Percentiles rank a stretch among this genome's conserved stretches.
phyloP scores from a whole-genome alignment of 129 eudicot species.

The Kitagawia praeruptora region DNA sequence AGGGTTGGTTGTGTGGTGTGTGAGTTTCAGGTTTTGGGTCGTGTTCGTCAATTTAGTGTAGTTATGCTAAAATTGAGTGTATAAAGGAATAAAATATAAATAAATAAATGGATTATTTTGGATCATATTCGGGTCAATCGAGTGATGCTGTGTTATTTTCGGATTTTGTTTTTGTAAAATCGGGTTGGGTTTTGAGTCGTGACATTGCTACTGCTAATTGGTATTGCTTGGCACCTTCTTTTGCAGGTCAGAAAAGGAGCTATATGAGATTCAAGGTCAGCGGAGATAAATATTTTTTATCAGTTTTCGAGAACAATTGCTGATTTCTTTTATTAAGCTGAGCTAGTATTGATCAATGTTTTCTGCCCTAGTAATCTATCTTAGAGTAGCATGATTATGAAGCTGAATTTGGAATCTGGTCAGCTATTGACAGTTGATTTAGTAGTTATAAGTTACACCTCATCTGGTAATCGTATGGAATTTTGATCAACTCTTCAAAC shows the following conservation, averaged over 20 bases:
- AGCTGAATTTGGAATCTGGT: not conserved
- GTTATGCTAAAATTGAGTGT: not conserved
- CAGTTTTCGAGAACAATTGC: not conserved
- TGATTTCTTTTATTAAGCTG: not conserved
- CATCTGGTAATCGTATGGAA: not conserved
- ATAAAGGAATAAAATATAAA: not conserved
- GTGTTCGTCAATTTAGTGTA: not conserved
- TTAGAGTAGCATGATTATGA: not conserved
- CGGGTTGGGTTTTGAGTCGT: not conserved
- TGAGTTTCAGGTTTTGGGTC: not conserved
- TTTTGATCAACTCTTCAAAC: not conserved
- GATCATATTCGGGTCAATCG: not conserved
- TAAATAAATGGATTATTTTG: not conserved
- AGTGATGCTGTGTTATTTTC: not conserved
- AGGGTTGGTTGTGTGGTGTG: not conserved
- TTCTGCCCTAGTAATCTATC: not conserved
- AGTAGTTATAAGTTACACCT: not conserved
- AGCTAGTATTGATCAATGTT: not conserved
- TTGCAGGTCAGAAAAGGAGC: conserved; percentile 99
- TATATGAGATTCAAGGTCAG: conserved; percentile 80
- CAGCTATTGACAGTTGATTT: not conserved
- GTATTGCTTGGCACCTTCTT: conserved; percentile 46
- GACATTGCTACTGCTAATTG: conserved; percentile 13
- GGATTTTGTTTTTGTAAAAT: not conserved
- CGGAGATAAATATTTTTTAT: conserved; percentile 7